A percentile compares a stretch with the other conserved stretches of the same genome.
phyloP scores from a whole-genome alignment of 352 stramenopile genomes.

The Globisporangium rhizosaccharum region DNA sequence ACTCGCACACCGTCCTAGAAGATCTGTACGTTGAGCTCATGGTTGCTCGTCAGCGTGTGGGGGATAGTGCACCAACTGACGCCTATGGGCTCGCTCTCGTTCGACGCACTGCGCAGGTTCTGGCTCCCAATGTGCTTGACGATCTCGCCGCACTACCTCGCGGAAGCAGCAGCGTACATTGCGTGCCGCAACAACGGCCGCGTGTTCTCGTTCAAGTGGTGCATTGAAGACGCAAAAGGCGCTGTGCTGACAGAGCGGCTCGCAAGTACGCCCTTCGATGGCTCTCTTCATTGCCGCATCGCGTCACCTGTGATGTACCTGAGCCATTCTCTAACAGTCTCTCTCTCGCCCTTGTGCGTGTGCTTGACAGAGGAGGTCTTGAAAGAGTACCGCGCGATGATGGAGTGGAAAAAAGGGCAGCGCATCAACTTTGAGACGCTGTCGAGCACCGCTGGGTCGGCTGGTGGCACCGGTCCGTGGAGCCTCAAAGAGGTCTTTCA shows the following conservation, averaged over 20 bases:
- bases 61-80: neutral
- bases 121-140: slow-evolving; percentile 61
- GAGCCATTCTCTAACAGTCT: too few relatives aligned
- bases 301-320: too few relatives aligned
- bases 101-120: slow-evolving; percentile 28
- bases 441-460: slow-evolving; percentile 20
- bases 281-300: too few relatives aligned
- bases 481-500: slow-evolving; percentile 49
- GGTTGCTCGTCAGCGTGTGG: neutral
- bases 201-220: slow-evolving; percentile 82
- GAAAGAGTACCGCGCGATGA: slow-evolving; percentile 50
- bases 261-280: too few relatives aligned
- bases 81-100: neutral
- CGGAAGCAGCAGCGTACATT: slow-evolving; percentile 74
- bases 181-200: slow-evolving; percentile 64
- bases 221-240: slow-evolving; percentile 39
- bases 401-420: slow-evolving; percentile 66
- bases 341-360: neutral
- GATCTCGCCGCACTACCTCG: slow-evolving; percentile 47
- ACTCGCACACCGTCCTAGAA: slow-evolving; percentile 52
- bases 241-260: slow-evolving; percentile 53
- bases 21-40: slow-evolving; percentile 40
- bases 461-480: slow-evolving; percentile 23
- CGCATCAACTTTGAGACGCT: slow-evolving; percentile 53
- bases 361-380: slow-evolving; percentile 46